Percentiles rank a stretch among this genome's conserved stretches.
These are phyloP conservation scores for Acrocalymma vagum DNA, from an alignment of 2,329 filamentous ascomycete species.

Conservation along the genomic window DNA sequence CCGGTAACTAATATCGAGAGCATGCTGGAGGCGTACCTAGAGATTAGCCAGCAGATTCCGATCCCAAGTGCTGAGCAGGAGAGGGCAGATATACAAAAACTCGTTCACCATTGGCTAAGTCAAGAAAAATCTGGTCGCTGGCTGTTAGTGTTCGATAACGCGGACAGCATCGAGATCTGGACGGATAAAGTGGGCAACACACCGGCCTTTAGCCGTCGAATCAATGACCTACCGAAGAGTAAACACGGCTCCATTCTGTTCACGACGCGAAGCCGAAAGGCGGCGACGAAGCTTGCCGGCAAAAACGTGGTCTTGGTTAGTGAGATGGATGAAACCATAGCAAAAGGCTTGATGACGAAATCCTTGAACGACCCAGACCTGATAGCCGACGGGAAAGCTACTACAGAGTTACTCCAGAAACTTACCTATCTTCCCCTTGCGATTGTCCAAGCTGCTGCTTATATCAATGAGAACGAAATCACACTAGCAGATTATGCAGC, in stretches of 20 bases:
- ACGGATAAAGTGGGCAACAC: neutral
- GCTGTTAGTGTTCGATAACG: slow-evolving; percentile 27
- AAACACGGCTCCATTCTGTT: slow-evolving; percentile 22
- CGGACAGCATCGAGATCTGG: slow-evolving; percentile 30
- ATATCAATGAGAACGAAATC: slow-evolving; percentile 15
- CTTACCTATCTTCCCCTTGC: slow-evolving; percentile 27
- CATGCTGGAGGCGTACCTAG: slow-evolving; percentile 48
- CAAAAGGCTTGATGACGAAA: slow-evolving; percentile 24
- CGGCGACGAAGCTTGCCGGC: slow-evolving; percentile 17
- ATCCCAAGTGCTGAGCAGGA: slow-evolving; percentile 30
- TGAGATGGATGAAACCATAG: slow-evolving; percentile 20
- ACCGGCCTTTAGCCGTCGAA: slow-evolving; percentile 19
- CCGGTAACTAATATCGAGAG: slow-evolving; percentile 48
- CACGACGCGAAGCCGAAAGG: slow-evolving; percentile 22
- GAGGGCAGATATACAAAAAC: slow-evolving; percentile 21
- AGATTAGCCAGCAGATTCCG: slow-evolving; percentile 32
- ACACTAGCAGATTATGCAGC: slow-evolving; percentile 20
- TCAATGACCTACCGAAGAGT: slow-evolving; percentile 20
- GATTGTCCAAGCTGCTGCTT: slow-evolving; percentile 27
- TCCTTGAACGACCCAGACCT: slow-evolving; percentile 12
- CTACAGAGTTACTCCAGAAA: slow-evolving; percentile 19
- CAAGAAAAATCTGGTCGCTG: slow-evolving; percentile 3
- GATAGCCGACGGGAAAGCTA: slow-evolving; percentile 16
- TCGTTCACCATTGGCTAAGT: slow-evolving; percentile 22
- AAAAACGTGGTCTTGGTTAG: slow-evolving; percentile 20